Evolutionary conservation across 2,329 filamentous ascomycete genomes (phyloP), one percentile per base, ranked within the genome.

Genomic region (Dothideomycetes sp.): DNA sequence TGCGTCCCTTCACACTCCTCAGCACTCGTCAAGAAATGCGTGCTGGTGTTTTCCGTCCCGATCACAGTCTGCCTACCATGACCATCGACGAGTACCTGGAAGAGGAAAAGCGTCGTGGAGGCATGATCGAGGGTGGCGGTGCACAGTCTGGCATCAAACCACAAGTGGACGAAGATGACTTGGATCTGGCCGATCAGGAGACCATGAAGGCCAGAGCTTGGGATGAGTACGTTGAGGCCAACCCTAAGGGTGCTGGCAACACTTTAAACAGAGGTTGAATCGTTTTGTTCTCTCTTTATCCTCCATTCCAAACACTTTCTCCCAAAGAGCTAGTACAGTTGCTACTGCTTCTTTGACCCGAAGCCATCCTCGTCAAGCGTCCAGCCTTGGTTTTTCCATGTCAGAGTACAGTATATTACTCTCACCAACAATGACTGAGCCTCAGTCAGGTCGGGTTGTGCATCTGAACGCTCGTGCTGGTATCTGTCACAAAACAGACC

Each of bases 71-170:
- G 44, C 91, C 91, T 1, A 96, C 91, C 3, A 96, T 98, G 91
- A 84, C 78, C 1, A 95, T 98, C 47, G 91, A 98, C 52, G 91
- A 98, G 65, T 98, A 96, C 56, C 69, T 98, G 12, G 91, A 93
- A 38, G 89, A 96, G 62, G 91, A 96, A 66, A 74, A 75, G 55
- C 74, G 76, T 50, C 71, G 84, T 47, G 91, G 91, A 12, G 85
- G 85, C 15, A 88, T 98, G 44, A 84, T 96, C 41, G 83, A 95
- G 56, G 91, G 88, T 24, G 87, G 87, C 20, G 88, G 88, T 13
- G 83, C 84, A 53, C 76, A 81, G 49, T 83, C 79, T 51, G 76
- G 74, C 12, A 65, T 76, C 18, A 70, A 71, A 48, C 75, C 79
- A 2, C 80, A 86, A 59, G 74, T 84, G 5, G 84, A 98, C 57